Percentiles rank a stretch among this genome's conserved stretches.
Conservation (phyloP, 2,329 filamentous ascomycete genomes). For the Periconia sp. region DNA sequence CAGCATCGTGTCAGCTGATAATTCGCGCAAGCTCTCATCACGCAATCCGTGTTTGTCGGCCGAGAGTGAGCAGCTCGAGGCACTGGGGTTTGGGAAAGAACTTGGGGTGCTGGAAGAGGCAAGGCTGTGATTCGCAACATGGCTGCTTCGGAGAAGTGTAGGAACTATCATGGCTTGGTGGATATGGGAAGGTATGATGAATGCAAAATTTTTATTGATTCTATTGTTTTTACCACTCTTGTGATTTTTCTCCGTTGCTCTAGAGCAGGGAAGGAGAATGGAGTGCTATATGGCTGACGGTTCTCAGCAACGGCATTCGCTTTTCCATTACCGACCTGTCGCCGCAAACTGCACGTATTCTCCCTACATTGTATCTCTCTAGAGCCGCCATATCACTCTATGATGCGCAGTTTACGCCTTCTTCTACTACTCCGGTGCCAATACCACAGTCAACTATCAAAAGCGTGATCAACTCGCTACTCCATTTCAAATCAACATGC, state of each 20-base stretch:
- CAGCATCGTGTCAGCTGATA: conserved; percentile 21
- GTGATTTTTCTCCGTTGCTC: neutral
- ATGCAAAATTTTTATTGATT: neutral
- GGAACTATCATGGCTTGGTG: conserved; percentile 40
- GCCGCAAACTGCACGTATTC: conserved; percentile 71
- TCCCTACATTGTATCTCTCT: conserved; percentile 79
- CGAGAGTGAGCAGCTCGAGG: neutral
- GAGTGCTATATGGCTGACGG: conserved; percentile 4
- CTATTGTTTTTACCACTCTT: neutral
- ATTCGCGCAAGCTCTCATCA: conserved; percentile 6
- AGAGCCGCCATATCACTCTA: conserved; percentile 85
- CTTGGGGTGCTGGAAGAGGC: neutral
- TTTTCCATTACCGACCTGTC: conserved; percentile 88
- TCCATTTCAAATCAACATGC: conserved; percentile 75
- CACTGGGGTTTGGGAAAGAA: neutral
- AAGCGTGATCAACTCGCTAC: conserved; percentile 69
- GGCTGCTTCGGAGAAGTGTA: conserved; percentile 20
- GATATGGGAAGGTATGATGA: conserved; percentile 40
- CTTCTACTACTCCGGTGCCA: conserved; percentile 49
- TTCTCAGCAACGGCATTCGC: conserved; percentile 83
- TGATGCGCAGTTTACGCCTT: conserved; percentile 69
- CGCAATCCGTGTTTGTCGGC: conserved; percentile 1
- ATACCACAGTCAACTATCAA: conserved; percentile 66
- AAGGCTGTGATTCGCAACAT: conserved; percentile 16
- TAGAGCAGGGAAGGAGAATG: neutral